phyloP scores from a whole-genome alignment of 2,329 filamentous ascomycete species.

The Neonectria magnoliae region DNA sequence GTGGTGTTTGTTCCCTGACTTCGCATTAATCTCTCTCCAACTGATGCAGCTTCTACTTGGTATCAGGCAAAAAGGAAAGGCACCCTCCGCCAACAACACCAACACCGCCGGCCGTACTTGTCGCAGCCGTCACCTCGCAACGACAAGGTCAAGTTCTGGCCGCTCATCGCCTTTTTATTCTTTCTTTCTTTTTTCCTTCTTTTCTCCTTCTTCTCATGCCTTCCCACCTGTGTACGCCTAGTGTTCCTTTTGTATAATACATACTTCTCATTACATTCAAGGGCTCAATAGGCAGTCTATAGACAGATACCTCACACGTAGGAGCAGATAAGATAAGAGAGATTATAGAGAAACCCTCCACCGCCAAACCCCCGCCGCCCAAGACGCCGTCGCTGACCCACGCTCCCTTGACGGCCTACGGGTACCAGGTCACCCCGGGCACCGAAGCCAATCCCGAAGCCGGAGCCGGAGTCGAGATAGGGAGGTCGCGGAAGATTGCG shows the following conservation, averaged over 20 bases:
- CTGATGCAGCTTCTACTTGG: too few relatives aligned
- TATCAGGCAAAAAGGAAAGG: too few relatives aligned
- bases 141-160: slow-evolving; percentile 65
- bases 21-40: too few relatives aligned
- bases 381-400: slow-evolving; percentile 45
- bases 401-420: slow-evolving; percentile 43
- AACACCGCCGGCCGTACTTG: slow-evolving; percentile 53
- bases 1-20: too few relatives aligned
- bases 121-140: slow-evolving; percentile 51
- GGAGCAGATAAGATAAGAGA: too few relatives aligned
- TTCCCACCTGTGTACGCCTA: slow-evolving; percentile 10
- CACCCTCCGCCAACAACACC: slow-evolving; percentile 31
- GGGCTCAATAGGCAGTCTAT: too few relatives aligned
- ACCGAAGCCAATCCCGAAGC: background rate
- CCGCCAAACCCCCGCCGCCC: slow-evolving; percentile 27
- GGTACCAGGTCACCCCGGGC: slow-evolving; percentile 31
- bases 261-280: background rate
- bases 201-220: too few relatives aligned
- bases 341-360: background rate
- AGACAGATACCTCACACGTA: too few relatives aligned
- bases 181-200: slow-evolving; percentile 2
- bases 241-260: slow-evolving; percentile 19
- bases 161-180: slow-evolving; percentile 56
- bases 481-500: too few relatives aligned
- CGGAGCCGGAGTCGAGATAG: background rate